Conservation (phyloP, 495 filamentous ascomycete genomes). For the Friedmanniomyces endolithicus region DNA sequence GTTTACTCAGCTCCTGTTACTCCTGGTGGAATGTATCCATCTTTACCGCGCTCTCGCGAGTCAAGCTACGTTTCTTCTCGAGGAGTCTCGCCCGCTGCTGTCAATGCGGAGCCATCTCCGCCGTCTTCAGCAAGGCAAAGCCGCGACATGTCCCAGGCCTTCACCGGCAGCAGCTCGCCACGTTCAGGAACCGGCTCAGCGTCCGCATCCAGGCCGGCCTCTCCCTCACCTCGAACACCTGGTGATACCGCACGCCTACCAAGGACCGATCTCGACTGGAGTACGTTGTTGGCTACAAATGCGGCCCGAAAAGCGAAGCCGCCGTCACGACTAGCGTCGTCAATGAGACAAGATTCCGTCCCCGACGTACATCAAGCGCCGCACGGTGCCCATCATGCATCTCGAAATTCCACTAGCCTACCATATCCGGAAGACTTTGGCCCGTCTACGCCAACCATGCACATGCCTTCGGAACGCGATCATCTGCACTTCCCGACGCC, state of each 20-base stretch:
- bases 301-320: constrained; percentile 9
- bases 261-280: constrained; percentile 17
- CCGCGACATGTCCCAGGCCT: constrained; percentile 3
- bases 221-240: constrained; percentile 8
- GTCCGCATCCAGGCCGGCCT: constrained; percentile 16
- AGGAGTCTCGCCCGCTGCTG: constrained; percentile 7
- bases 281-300: constrained; percentile 15
- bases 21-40: neutral
- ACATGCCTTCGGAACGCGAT: constrained; percentile 15
- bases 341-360: constrained; percentile 12
- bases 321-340: constrained; percentile 13
- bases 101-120: neutral
- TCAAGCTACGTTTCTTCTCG: constrained; percentile 15
- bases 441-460: constrained; percentile 1
- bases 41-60: constrained; percentile 9
- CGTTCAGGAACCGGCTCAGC: neutral
- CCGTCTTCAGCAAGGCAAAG: constrained; percentile 5
- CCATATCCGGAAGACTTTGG: constrained; percentile 16
- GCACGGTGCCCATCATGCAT: neutral
- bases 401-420: neutral
- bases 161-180: neutral
- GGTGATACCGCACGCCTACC: constrained; percentile 11
- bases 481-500: constrained; percentile 10
- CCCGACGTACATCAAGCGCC: neutral
- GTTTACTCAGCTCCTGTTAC: neutral